phyloP scores from a whole-genome alignment of 2,329 filamentous ascomycete species.

The Calcarisporium arbuscula region DNA sequence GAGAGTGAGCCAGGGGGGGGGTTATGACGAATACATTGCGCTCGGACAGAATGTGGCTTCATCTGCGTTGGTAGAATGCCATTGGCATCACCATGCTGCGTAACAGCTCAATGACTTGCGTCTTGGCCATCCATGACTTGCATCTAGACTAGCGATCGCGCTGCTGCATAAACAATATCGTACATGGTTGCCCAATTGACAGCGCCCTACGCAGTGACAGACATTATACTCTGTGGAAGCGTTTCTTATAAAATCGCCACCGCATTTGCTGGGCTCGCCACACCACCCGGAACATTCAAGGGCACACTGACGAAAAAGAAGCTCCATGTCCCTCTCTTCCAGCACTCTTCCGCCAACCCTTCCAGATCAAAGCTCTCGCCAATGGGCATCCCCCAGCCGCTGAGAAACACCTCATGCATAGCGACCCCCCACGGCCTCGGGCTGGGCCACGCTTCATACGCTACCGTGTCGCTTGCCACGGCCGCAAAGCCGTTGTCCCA shows the following conservation, averaged over 20 bases:
- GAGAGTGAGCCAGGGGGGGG: too few species aligned
- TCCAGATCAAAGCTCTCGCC: constrained; percentile 53
- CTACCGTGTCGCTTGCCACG: constrained; percentile 55
- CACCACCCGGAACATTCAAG: constrained; percentile 48
- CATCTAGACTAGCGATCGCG: too few species aligned
- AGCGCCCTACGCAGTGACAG: too few species aligned
- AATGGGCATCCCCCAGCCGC: constrained; percentile 46
- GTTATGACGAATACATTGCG: too few species aligned
- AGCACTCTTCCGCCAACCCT: constrained; percentile 45
- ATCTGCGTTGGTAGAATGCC: too few species aligned
- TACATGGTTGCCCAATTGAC: too few species aligned
- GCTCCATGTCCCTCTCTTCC: constrained; percentile 44
- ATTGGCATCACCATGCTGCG: too few species aligned
- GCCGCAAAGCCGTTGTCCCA: constrained; percentile 64
- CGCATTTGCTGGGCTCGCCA: constrained; percentile 43
- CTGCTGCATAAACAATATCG: too few species aligned
- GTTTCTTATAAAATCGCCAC: constrained; percentile 35
- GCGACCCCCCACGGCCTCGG: constrained; percentile 36
- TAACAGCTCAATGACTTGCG: too few species aligned
- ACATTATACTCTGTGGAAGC: too few species aligned
- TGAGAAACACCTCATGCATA: constrained; percentile 42
- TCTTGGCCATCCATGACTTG: too few species aligned
- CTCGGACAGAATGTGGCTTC: too few species aligned
- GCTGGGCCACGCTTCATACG: constrained; percentile 59
- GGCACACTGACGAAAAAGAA: constrained; percentile 58